phyloP scores from a whole-genome alignment of 225 moss, liverwort and hornwort genomes.

The Bryum argenteum region DNA sequence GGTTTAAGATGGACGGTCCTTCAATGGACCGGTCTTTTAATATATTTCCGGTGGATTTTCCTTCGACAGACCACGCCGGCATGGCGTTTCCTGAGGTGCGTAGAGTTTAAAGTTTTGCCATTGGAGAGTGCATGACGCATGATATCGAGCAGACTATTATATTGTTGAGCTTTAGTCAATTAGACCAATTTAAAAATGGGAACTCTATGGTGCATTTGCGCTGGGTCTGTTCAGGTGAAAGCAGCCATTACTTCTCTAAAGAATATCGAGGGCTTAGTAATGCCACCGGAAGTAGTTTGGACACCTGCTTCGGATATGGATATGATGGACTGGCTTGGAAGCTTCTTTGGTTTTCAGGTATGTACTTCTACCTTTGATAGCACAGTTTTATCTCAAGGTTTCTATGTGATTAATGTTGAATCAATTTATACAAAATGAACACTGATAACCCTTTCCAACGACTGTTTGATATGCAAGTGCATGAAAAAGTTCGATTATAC shows the following conservation, averaged over 20 bases:
- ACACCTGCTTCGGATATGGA: constrained; percentile 50
- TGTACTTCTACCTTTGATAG: neutral
- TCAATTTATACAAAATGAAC: neutral
- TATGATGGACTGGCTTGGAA: constrained; percentile 90
- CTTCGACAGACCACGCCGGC: constrained; percentile 63
- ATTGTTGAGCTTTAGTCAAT: neutral
- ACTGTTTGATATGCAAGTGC: neutral
- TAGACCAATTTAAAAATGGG: neutral
- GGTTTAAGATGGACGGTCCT: constrained; percentile 38
- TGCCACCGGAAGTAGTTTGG: constrained; percentile 58
- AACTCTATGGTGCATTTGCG: constrained; percentile 1
- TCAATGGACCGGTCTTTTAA: constrained; percentile 48
- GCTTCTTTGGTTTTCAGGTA: constrained; percentile 90
- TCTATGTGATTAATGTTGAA: neutral
- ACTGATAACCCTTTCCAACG: neutral
- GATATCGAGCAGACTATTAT: neutral
- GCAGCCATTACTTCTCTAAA: constrained; percentile 80
- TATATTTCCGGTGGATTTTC: constrained; percentile 83
- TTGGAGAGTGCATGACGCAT: neutral
- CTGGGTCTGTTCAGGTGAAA: constrained; percentile 56
- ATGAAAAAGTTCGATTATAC: neutral
- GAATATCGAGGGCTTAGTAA: constrained; percentile 54
- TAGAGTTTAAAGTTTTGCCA: neutral
- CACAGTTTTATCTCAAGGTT: neutral
- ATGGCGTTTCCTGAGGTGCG: constrained; percentile 84